These are phyloP conservation scores for Nyssa sinensis DNA, from an alignment of 148 eudicot species.

Conservation along the genomic window DNA sequence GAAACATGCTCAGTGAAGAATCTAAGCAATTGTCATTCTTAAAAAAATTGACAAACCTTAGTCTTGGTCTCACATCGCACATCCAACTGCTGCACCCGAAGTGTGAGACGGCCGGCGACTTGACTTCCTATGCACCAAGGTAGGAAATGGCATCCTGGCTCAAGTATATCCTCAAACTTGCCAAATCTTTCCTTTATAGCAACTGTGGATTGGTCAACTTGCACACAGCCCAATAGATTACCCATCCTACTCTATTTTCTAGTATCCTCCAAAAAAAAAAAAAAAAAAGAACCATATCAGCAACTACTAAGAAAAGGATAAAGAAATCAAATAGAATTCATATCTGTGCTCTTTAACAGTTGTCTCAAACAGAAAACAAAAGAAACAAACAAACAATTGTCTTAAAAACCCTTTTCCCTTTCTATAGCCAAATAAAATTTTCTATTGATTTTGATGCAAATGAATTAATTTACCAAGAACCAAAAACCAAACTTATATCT, in stretches of 20 bases:
- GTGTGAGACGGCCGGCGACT: constrained; percentile 36
- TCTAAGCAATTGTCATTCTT: background rate
- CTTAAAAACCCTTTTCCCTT: too few species aligned
- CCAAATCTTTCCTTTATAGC: constrained; percentile 49
- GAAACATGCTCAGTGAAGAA: background rate
- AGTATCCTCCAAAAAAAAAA: background rate
- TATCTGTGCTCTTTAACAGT: background rate
- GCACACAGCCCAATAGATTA: constrained; percentile 35
- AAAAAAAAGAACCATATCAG: background rate
- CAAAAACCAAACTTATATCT: too few species aligned
- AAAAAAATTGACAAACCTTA: constrained; percentile 26
- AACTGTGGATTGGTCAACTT: constrained; percentile 48
- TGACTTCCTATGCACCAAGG: constrained; percentile 41
- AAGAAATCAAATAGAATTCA: background rate
- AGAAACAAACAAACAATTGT: too few species aligned
- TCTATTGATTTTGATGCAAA: too few species aligned
- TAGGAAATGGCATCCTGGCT: constrained; percentile 50
- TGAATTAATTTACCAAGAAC: too few species aligned
- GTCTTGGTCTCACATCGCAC: constrained; percentile 55
- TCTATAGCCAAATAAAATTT: too few species aligned
- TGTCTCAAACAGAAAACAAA: background rate
- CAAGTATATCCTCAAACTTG: constrained; percentile 36
- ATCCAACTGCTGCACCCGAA: constrained; percentile 46
- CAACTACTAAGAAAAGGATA: background rate
- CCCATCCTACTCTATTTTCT: constrained; percentile 30